phyloP scores from a whole-genome alignment of 148 eudicot genomes.

The Cornus suecica region DNA sequence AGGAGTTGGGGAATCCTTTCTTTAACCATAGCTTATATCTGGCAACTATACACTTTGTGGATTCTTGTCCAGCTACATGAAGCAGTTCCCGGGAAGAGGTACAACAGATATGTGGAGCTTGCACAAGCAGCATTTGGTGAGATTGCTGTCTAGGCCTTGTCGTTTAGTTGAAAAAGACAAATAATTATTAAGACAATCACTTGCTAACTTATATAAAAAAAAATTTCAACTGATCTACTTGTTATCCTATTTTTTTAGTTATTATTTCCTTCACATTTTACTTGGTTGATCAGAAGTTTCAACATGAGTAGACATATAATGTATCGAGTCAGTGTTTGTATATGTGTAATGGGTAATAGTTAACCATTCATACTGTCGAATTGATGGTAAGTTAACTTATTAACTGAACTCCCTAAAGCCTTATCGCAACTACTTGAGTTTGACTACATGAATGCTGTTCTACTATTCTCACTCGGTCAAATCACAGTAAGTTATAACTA shows the following conservation, averaged over 20 bases:
- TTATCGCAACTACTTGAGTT: no score
- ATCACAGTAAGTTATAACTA: not conserved
- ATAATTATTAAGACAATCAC: not conserved
- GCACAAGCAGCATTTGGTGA: conserved; percentile 98
- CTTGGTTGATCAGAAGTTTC: not conserved
- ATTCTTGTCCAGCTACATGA: conserved; percentile 97
- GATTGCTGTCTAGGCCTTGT: not conserved
- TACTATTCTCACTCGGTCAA: no score
- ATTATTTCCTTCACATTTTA: not conserved
- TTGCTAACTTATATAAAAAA: not conserved
- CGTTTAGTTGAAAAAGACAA: not conserved
- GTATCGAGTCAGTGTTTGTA: no score
- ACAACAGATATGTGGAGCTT: conserved; percentile 94
- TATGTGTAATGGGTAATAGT: not conserved
- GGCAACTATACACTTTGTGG: conserved; percentile 99
- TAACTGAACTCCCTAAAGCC: no score
- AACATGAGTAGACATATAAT: not conserved
- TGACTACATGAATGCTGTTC: no score
- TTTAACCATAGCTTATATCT: conserved; percentile 76
- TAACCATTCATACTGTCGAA: not conserved
- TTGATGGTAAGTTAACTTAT: not conserved
- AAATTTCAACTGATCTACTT: not conserved
- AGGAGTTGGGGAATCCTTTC: conserved; percentile 99
- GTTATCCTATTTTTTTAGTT: not conserved
- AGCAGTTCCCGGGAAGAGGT: conserved; percentile 96